Evolutionary conservation across 257 asterid genomes (phyloP).

Genomic region (Lantana camara): DNA sequence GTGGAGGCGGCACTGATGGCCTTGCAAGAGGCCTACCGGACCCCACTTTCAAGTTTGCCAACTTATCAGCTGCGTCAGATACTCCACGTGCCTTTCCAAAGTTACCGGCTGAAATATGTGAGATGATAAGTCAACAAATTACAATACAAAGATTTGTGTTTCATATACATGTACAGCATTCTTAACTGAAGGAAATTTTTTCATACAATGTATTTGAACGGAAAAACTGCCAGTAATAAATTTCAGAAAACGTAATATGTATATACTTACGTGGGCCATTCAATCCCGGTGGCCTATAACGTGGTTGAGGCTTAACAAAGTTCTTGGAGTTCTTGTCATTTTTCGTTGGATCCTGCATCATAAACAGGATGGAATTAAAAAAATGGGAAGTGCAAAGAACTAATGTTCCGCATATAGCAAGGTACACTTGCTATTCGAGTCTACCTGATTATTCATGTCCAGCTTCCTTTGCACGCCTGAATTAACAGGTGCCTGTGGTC

Average conservation of each 20-base stretch:
- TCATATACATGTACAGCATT: background rate
- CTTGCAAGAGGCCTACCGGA: constrained; percentile 48
- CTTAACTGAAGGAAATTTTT: too few relatives aligned
- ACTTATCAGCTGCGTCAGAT: constrained; percentile 59
- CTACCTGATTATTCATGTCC: constrained; percentile 74
- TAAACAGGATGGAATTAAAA: background rate
- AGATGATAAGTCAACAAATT: background rate
- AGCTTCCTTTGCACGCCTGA: constrained; percentile 84
- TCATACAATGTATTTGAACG: too few relatives aligned
- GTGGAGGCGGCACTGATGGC: constrained; percentile 52
- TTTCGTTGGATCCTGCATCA: constrained; percentile 45
- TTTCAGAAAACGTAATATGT: too few relatives aligned
- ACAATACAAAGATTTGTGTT: background rate
- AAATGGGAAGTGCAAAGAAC: background rate
- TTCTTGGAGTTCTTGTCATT: constrained; percentile 47
- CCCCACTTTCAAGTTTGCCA: constrained; percentile 56
- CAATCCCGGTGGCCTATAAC: constrained; percentile 71
- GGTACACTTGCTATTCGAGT: background rate
- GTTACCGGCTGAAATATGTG: constrained; percentile 41
- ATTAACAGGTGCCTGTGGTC: constrained; percentile 42
- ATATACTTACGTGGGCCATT: constrained; percentile 52
- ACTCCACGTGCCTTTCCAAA: constrained; percentile 41
- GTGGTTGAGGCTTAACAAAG: constrained; percentile 62
- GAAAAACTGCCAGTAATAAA: background rate
- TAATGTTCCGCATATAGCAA: background rate